phyloP scores from a whole-genome alignment of 2,329 filamentous ascomycete species.

The Nannizziopsis arthrosporioides region DNA sequence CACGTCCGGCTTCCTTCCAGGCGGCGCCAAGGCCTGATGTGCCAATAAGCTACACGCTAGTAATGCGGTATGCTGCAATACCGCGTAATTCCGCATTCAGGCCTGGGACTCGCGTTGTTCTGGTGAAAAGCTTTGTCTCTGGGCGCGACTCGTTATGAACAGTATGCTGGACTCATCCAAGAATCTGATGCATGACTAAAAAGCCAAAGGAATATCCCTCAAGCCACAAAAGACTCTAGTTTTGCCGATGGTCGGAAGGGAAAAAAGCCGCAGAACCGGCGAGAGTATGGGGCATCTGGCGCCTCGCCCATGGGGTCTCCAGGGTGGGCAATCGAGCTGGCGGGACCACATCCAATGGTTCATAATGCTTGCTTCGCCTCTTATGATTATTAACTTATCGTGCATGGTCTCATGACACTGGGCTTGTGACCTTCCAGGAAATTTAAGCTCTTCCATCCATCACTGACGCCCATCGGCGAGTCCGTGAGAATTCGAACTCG shows the following conservation, averaged over 20 bases:
- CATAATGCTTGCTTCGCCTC: neutral
- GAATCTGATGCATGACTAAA: neutral
- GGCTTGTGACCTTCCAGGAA: neutral
- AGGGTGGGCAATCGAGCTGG: no score
- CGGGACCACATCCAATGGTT: no score
- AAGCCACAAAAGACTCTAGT: neutral
- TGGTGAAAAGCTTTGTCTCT: neutral
- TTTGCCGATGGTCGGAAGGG: neutral
- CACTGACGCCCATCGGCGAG: no score
- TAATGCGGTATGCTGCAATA: no score
- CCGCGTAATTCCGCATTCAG: neutral
- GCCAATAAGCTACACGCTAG: no score
- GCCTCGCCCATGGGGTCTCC: neutral
- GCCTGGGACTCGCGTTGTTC: neutral
- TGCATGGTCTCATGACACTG: neutral
- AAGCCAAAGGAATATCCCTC: constrained; percentile 7
- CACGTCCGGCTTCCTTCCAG: no score
- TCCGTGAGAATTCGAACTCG: no score
- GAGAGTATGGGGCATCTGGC: neutral
- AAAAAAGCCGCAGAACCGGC: constrained; percentile 7
- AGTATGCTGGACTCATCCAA: neutral
- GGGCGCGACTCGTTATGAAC: neutral
- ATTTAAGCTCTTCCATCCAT: neutral
- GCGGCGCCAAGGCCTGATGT: no score
- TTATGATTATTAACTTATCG: neutral